Evolutionary conservation across 202 grass and related monocot genomes (phyloP).

Genomic region (Musa balbisiana): DNA sequence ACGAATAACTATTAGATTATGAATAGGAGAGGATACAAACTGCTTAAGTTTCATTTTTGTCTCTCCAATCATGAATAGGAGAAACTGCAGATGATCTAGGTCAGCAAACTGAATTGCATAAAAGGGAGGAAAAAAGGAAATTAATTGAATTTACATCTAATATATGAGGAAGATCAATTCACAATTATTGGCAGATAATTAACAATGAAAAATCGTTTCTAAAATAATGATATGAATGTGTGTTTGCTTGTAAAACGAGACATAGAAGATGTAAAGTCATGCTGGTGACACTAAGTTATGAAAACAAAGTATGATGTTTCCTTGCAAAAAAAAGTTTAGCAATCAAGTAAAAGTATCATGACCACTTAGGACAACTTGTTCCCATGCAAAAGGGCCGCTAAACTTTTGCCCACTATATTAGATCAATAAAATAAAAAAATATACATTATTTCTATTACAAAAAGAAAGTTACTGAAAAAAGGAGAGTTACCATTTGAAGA

Average conservation of each 20-base stretch:
- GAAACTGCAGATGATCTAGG: too few relatives aligned
- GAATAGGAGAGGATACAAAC: background rate
- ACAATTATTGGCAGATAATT: background rate
- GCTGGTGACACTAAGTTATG: too few relatives aligned
- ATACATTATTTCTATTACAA: background rate
- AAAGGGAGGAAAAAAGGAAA: background rate
- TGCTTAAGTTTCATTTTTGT: background rate
- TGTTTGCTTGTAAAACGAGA: too few relatives aligned
- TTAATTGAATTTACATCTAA: too few relatives aligned
- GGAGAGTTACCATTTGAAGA: conserved; percentile 60
- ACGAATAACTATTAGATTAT: background rate
- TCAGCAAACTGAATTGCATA: too few relatives aligned
- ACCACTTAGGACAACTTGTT: background rate
- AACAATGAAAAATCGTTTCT: background rate
- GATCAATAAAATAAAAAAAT: background rate
- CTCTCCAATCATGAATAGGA: background rate
- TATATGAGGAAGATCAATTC: too few relatives aligned
- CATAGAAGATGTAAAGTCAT: too few relatives aligned
- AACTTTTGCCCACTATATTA: background rate
- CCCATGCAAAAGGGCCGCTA: background rate
- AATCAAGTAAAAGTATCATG: background rate
- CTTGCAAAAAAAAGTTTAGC: too few relatives aligned
- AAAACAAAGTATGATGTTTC: too few relatives aligned
- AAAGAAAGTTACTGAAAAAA: background rate
- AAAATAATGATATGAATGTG: too few relatives aligned